phyloP scores from a whole-genome alignment of 225 moss, liverwort and hornwort genomes.

The Pleurozium schreberi region DNA sequence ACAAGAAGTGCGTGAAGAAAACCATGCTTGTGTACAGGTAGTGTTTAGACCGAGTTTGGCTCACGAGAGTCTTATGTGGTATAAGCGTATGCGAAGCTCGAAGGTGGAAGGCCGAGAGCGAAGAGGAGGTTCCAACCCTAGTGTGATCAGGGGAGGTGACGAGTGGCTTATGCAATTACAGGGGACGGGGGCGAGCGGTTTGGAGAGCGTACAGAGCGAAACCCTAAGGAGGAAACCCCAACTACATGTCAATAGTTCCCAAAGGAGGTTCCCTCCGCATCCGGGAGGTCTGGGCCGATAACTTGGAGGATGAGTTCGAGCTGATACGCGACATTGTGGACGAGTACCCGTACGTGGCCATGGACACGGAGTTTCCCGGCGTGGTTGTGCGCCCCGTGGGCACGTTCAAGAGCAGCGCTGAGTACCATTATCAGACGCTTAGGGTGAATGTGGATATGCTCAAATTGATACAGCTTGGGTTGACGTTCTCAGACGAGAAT shows the following conservation, averaged over 20 bases:
- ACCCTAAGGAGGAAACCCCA: slow-evolving; percentile 39
- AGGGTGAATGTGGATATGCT: slow-evolving; percentile 98
- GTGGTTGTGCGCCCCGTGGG: slow-evolving; percentile 96
- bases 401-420: slow-evolving; percentile 92
- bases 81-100: slow-evolving; percentile 2
- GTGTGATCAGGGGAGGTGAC: neutral
- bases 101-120: slow-evolving; percentile 2
- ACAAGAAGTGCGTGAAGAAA: neutral
- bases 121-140: neutral
- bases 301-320: slow-evolving; percentile 95
- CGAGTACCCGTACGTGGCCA: slow-evolving; percentile 95
- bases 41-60: neutral
- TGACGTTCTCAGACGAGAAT: slow-evolving; percentile 95
- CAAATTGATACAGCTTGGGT: slow-evolving; percentile 96
- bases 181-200: slow-evolving; percentile 3
- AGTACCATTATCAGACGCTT: slow-evolving; percentile 84
- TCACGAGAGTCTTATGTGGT: slow-evolving; percentile 22
- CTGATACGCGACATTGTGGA: slow-evolving; percentile 98
- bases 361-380: slow-evolving; percentile 99
- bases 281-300: slow-evolving; percentile 99
- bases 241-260: slow-evolving; percentile 59
- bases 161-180: slow-evolving; percentile 27
- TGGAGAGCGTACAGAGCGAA: slow-evolving; percentile 7
- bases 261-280: slow-evolving; percentile 86
- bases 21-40: neutral